Evolutionary conservation across 306 rosid species (phyloP), one percentile per base, ranked within the genome.

Genomic region (Inga leiocalycina): DNA sequence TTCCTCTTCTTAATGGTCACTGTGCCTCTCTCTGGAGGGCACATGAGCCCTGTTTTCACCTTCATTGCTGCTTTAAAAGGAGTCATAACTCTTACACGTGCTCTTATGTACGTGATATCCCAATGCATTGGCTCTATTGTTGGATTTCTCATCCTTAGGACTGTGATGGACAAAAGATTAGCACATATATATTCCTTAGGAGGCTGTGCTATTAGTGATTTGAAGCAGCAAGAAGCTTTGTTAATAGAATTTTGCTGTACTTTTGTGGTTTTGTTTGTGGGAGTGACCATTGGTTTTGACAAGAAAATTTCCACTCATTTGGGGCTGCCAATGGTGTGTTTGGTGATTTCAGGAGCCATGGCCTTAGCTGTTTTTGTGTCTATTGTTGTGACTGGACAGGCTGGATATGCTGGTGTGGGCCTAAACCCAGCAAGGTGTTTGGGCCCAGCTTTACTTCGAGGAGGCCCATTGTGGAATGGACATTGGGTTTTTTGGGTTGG

Each of bases 1-100:
- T 92, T 93, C 84, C 89, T 94, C 68, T 90, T 94, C 89, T 84
- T 94, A 68, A 14, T 92, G 12, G 94, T 85, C 3, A 92, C 94
- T 1, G 88, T 90, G 20, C 98, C 98, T 34, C 77, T 94, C 13
- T 35, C 39, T 10, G 94, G 94, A 2, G 94, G 94, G 19, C 91
- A 88, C 79, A 81, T 90, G 87, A 90, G 87, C 85, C 90, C 89
- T 0, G 69, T 84, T 11, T 85, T 90, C 87, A 84, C 90, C 12
- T 85, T 83, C 85, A 87, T 88, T 11, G 91, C 91, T 6, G 81
- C 89, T 37, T 82, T 90, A 8, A 74, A 66, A 35, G 92, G 92
- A 5, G 56, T 79, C 22, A 71, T 90, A 9, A 81, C 92, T 43
- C 82, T 74, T 27, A 34, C 88, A 5, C 82, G 88, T 2, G 90